Evolutionary conservation across 2,329 filamentous ascomycete species (phyloP).

Genomic region (Metarhizium sp.): DNA sequence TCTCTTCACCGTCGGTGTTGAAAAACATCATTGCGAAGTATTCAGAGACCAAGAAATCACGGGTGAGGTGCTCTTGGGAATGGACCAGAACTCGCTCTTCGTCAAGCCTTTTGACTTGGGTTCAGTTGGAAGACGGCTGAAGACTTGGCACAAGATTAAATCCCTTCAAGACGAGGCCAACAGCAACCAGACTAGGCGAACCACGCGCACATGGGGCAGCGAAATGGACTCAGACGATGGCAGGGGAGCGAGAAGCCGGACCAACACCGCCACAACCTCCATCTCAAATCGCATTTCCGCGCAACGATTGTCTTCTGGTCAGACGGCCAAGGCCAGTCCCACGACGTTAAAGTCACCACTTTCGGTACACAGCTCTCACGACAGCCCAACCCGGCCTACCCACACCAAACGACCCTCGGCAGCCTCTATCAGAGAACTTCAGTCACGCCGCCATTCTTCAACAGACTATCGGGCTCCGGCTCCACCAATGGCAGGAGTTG

Average conservation of each 20-base stretch:
- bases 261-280: slow-evolving; percentile 45
- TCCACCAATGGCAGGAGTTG: slow-evolving; percentile 10
- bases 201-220: slow-evolving; percentile 48
- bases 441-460: slow-evolving; percentile 80
- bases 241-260: slow-evolving; percentile 42
- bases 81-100: slow-evolving; percentile 92
- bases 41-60: slow-evolving; percentile 95
- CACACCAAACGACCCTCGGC: slow-evolving; percentile 62
- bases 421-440: slow-evolving; percentile 71
- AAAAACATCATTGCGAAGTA: slow-evolving; percentile 83
- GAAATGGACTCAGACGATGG: slow-evolving; percentile 48
- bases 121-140: slow-evolving; percentile 77
- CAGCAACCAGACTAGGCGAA: slow-evolving; percentile 37
- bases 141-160: slow-evolving; percentile 97
- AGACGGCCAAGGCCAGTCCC: slow-evolving; percentile 40
- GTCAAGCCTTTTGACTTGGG: slow-evolving; percentile 93
- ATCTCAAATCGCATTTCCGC: slow-evolving; percentile 37
- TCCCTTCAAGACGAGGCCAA: slow-evolving; percentile 79
- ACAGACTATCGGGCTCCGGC: slow-evolving; percentile 54
- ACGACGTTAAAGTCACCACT: slow-evolving; percentile 30
- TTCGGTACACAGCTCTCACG: slow-evolving; percentile 28
- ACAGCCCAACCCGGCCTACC: slow-evolving; percentile 35
- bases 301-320: slow-evolving; percentile 38
- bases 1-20: slow-evolving; percentile 74
- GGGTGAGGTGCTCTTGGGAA: slow-evolving; percentile 83